Evolutionary conservation across 768 basidiomycete genomes (phyloP), one percentile per base, ranked within the genome.

Genomic region (Amanita exitialis): DNA sequence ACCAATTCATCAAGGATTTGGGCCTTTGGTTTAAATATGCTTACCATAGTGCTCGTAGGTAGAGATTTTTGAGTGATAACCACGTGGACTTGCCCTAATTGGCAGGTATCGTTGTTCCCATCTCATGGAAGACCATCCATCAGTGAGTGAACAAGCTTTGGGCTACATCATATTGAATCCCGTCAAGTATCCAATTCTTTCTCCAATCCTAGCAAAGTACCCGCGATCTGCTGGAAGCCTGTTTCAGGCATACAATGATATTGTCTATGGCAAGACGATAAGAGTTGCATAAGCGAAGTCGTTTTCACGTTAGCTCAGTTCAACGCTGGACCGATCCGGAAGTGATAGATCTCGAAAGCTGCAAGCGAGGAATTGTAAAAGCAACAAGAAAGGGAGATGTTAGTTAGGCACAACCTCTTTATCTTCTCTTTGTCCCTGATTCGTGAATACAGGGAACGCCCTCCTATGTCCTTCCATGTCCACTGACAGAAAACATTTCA

Each of bases 171-270:
- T 41, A 15, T 6, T 49, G 7, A 43, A 27, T 35, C 20, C 21
- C 38, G n/a, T 9, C 6, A 46, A 81, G 82, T 73, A 77, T 55
- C 57, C 67, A 39, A 66, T 59, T 3, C 69, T 87, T 23, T 65
- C 75, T 8, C 63, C 66, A 3, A 59, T 80, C 36, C 54, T 83
- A 21, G 53, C 58, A 9, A 85, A 80, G 61, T 89, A 89, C 58
- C 86, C 86, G 32, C 69, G 63, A 21, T 65, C 73, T 13, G 79
- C 80, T 2, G 74, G 80, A 10, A 69, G 75, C 20, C 64, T 89
- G 7, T 86, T 88, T 60, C 86, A 89, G 62, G 73, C 81, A 1
- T 88, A 83, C 66, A 89, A 89, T 61, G 86, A 90, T 53, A 64
- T 90, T 27, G 62, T 76, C 5, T 76, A 79, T 18, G 77, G 87